Percentiles rank a stretch among this genome's conserved stretches.
Evolutionary conservation across 1,284 basidiomycete species (phyloP).

Genomic region (Coniferiporia sulphurascens): DNA sequence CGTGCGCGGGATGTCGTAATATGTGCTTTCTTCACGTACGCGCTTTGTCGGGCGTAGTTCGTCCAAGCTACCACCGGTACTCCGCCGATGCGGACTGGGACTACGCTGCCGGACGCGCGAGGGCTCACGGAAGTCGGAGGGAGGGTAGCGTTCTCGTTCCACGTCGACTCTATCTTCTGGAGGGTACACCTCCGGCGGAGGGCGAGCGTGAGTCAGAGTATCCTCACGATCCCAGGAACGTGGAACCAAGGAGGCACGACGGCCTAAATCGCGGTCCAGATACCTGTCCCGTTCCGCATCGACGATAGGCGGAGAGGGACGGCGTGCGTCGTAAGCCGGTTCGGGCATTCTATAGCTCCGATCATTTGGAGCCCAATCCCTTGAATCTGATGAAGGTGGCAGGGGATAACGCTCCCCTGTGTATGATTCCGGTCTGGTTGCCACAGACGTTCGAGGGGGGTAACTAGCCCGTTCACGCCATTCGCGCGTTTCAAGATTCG

Average conservation of each 20-base stretch:
- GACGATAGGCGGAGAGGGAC: neutral
- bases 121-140: conserved; percentile 7
- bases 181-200: conserved; percentile 11
- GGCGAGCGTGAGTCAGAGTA: neutral
- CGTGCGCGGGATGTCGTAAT: conserved; percentile 6
- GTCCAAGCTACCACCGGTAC: neutral
- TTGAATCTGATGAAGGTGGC: neutral
- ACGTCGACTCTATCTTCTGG: neutral
- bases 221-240: conserved; percentile 18
- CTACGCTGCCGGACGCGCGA: conserved; percentile 12
- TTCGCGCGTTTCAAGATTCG: conserved; percentile 9
- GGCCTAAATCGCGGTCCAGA: conserved; percentile 6
- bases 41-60: conserved; percentile 16
- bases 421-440: neutral
- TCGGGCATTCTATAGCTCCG: conserved; percentile 3
- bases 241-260: conserved; percentile 5
- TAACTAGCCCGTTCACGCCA: conserved; percentile 15
- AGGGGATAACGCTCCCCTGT: neutral
- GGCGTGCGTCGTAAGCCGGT: neutral
- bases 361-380: conserved; percentile 10
- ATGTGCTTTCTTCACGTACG: conserved; percentile 11
- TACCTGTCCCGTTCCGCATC: conserved; percentile 4
- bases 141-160: conserved; percentile 14
- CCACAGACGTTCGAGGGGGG: neutral
- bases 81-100: conserved; percentile 11